Conservation (phyloP, 768 basidiomycete species). For the Suillus brevipes region DNA sequence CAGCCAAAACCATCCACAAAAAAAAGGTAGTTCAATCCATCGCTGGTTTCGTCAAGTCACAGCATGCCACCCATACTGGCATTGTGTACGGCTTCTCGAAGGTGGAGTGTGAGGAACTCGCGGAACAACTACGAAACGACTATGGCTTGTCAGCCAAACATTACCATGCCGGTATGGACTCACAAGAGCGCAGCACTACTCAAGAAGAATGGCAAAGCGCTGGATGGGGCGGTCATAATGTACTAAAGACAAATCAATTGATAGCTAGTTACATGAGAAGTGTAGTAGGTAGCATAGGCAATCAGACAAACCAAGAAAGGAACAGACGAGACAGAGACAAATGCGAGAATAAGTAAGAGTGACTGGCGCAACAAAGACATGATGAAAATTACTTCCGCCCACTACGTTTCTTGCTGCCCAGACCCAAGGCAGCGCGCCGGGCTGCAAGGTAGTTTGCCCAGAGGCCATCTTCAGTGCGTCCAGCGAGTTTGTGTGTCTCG, state of each 20-base stretch:
- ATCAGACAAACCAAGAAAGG: too few species aligned
- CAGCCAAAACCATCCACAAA: slow-evolving; percentile 17
- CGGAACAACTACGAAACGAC: slow-evolving; percentile 60
- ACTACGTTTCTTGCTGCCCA: too few species aligned
- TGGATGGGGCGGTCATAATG: slow-evolving; percentile 43
- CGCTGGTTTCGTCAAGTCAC: slow-evolving; percentile 60
- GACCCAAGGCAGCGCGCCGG: too few species aligned
- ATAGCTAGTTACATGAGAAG: too few species aligned
- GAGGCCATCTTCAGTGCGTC: too few species aligned
- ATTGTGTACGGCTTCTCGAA: slow-evolving; percentile 84
- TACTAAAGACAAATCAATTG: slow-evolving; percentile 24
- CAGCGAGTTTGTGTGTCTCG: too few species aligned
- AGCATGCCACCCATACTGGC: slow-evolving; percentile 63
- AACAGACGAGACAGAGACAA: too few species aligned
- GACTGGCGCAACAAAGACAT: too few species aligned
- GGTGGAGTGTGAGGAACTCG: slow-evolving; percentile 78
- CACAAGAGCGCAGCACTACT: slow-evolving; percentile 58
- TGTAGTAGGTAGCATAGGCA: too few species aligned
- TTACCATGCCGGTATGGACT: slow-evolving; percentile 81
- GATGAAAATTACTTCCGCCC: too few species aligned
- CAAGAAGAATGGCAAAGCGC: slow-evolving; percentile 76
- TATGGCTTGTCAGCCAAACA: slow-evolving; percentile 64
- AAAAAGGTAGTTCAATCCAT: slow-evolving; percentile 58
- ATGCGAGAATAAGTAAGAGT: too few species aligned
- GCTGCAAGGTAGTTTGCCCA: too few species aligned